These are phyloP conservation scores for Aegle marmelos DNA, from an alignment of 345 rosid genomes.

Conservation along the genomic window DNA sequence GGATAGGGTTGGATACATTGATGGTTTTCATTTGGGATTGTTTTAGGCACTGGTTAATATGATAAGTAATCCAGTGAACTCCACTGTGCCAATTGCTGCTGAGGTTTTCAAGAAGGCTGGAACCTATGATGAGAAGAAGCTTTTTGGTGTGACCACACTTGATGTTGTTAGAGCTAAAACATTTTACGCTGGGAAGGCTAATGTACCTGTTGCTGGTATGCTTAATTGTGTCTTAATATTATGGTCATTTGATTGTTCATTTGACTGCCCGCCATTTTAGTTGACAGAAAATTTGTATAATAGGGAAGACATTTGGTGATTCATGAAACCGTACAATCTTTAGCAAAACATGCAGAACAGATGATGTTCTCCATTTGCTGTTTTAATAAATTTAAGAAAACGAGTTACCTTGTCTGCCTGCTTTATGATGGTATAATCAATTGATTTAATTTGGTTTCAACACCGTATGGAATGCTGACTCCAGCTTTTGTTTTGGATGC, in stretches of 20 bases:
- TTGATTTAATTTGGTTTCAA: neutral
- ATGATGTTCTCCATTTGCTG: neutral
- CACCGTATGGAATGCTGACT: neutral
- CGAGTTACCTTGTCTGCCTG: neutral
- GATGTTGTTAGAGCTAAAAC: constrained; percentile 78
- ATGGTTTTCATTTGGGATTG: neutral
- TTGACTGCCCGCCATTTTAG: neutral
- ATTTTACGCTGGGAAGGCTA: constrained; percentile 73
- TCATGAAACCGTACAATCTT: no score
- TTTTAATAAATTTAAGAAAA: neutral
- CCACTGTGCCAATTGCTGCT: constrained; percentile 78
- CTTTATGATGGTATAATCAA: neutral
- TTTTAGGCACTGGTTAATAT: constrained; percentile 58
- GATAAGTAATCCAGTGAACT: constrained; percentile 80
- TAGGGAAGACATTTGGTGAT: neutral
- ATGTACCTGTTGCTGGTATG: constrained; percentile 49
- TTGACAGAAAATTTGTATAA: neutral
- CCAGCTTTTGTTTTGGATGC: neutral
- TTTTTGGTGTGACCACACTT: constrained; percentile 72
- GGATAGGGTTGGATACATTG: neutral
- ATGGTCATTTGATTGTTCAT: neutral
- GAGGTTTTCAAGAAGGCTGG: constrained; percentile 79
- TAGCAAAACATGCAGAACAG: neutral
- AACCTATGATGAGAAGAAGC: constrained; percentile 58
- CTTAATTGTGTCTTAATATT: neutral